These are phyloP conservation scores for Polytrichum formosum DNA, from an alignment of 225 moss, liverwort and hornwort genomes.

Conservation along the genomic window DNA sequence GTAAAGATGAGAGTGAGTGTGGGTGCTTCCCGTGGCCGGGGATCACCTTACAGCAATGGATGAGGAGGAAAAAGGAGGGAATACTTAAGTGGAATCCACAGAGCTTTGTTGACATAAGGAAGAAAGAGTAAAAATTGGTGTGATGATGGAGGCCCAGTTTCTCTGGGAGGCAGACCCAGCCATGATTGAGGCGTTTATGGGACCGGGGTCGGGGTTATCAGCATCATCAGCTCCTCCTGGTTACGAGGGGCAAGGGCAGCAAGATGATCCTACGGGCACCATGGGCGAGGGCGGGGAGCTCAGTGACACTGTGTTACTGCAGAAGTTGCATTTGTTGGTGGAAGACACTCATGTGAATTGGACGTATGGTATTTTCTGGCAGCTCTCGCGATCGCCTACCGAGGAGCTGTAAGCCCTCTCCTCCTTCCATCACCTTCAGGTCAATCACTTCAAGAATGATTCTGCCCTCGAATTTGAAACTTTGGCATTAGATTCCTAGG, in stretches of 20 bases:
- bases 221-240: slow-evolving; percentile 1
- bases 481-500: no score
- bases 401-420: slow-evolving; percentile 45
- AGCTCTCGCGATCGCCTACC: slow-evolving; percentile 33
- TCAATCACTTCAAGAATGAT: no score
- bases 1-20: no score
- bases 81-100: no score
- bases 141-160: background rate
- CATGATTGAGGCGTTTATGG: background rate
- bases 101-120: no score
- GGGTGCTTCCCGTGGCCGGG: no score
- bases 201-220: background rate
- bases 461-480: no score
- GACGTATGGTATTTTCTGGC: slow-evolving; percentile 75
- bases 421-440: background rate
- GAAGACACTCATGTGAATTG: slow-evolving; percentile 50
- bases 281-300: slow-evolving; percentile 20
- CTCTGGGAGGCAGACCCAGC: background rate
- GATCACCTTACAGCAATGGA: no score
- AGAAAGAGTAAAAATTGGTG: background rate
- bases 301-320: slow-evolving; percentile 45
- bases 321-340: slow-evolving; percentile 43
- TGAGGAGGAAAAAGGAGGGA: no score
- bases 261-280: slow-evolving; percentile 16
- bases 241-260: slow-evolving; percentile 19